A percentile compares a stretch with the other conserved stretches of the same genome.
Evolutionary conservation across 495 filamentous ascomycete genomes (phyloP).

Genomic region (Penicillium lagena): DNA sequence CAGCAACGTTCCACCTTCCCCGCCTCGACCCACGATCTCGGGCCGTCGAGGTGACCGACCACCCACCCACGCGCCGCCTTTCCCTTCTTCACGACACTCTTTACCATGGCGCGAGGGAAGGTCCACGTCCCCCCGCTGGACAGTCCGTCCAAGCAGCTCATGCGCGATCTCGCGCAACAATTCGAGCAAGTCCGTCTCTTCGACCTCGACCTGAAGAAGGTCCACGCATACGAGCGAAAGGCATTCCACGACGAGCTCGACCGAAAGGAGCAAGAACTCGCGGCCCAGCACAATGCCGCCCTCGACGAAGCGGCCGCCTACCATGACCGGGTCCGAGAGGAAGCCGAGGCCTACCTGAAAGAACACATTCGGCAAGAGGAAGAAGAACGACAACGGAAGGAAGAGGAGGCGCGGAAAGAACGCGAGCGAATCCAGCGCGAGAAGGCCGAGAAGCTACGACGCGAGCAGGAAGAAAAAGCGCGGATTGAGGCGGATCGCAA

Average conservation of each 20-base stretch:
- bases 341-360: slow-evolving; percentile 42
- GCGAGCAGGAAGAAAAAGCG: slow-evolving; percentile 32
- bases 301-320: slow-evolving; percentile 55
- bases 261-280: slow-evolving; percentile 32
- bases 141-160: slow-evolving; percentile 43
- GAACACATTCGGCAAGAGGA: slow-evolving; percentile 31
- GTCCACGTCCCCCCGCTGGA: slow-evolving; percentile 27
- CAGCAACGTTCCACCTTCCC: background rate
- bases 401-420: slow-evolving; percentile 30
- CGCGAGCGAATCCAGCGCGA: slow-evolving; percentile 32
- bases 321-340: slow-evolving; percentile 57
- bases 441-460: slow-evolving; percentile 26
- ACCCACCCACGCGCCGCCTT: too few species aligned
- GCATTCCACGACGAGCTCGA: slow-evolving; percentile 41
- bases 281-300: slow-evolving; percentile 49
- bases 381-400: slow-evolving; percentile 24
- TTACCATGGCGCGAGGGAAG: slow-evolving; percentile 18
- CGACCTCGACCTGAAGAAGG: slow-evolving; percentile 34
- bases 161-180: slow-evolving; percentile 39
- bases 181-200: slow-evolving; percentile 32
- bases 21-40: too few species aligned
- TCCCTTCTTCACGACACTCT: background rate
- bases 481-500: slow-evolving; percentile 36
- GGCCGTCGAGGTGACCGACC: too few species aligned
- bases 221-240: slow-evolving; percentile 38